A percentile compares a stretch with the other conserved stretches of the same genome.
phyloP scores from a whole-genome alignment of 345 rosid species.

The Tarenaya hassleriana region DNA sequence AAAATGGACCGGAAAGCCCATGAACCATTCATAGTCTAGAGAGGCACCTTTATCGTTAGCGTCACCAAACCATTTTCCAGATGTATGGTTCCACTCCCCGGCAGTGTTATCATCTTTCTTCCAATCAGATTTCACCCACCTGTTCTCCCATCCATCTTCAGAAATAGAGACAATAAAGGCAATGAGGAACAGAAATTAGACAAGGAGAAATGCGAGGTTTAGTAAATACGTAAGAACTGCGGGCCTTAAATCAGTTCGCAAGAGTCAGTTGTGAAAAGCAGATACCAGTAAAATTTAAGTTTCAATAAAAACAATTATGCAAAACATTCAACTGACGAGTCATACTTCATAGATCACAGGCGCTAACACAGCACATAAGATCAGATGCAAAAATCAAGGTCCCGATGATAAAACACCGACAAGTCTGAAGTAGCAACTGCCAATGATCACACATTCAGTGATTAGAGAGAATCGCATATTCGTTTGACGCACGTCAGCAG shows the following conservation, averaged over 20 bases:
- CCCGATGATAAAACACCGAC: no score
- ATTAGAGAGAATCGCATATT: no score
- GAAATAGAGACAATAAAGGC: background rate
- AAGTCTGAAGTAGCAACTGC: no score
- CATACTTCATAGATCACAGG: no score
- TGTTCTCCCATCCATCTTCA: slow-evolving; percentile 88
- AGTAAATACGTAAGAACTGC: background rate
- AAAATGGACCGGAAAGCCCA: background rate
- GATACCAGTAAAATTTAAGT: background rate
- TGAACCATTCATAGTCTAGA: slow-evolving; percentile 6
- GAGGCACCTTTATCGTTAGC: slow-evolving; percentile 72
- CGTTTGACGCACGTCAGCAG: no score
- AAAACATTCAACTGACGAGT: no score
- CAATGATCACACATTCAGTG: no score
- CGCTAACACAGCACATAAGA: no score
- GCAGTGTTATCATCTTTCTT: slow-evolving; percentile 80
- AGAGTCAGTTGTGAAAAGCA: background rate
- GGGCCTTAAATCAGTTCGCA: background rate
- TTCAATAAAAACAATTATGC: no score
- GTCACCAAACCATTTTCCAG: slow-evolving; percentile 94
- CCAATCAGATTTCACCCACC: slow-evolving; percentile 94
- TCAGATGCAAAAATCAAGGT: no score
- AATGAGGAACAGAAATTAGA: background rate
- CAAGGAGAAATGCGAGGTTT: background rate
- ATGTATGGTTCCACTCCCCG: slow-evolving; percentile 87